These are phyloP conservation scores for Citrus glauca DNA, from an alignment of 345 rosid species.

Conservation along the genomic window DNA sequence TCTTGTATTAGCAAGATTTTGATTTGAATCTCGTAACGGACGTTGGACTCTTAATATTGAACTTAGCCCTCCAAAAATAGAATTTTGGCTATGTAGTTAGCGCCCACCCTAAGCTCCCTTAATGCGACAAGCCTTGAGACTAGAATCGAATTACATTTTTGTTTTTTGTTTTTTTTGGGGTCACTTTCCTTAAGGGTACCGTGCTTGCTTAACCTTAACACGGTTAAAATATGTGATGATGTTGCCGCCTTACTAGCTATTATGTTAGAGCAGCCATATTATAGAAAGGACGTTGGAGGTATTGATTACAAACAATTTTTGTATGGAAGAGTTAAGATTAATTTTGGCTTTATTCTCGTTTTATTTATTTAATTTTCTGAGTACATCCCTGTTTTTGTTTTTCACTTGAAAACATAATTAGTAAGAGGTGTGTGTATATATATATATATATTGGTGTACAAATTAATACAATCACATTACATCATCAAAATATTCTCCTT, in stretches of 20 bases:
- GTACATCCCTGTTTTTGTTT: background rate
- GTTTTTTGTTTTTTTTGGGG: background rate
- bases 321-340: background rate
- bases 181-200: background rate
- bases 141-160: background rate
- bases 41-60: background rate
- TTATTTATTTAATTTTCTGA: too few species aligned
- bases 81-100: background rate
- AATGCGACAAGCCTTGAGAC: background rate
- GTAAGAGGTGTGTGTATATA: too few species aligned
- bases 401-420: too few species aligned
- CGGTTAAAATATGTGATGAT: background rate
- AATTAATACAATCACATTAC: background rate
- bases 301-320: too few species aligned
- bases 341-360: background rate
- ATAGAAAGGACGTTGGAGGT: background rate
- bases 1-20: background rate
- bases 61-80: background rate
- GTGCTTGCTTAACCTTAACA: background rate
- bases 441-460: background rate
- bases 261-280: background rate
- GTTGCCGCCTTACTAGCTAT: background rate
- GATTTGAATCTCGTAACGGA: background rate
- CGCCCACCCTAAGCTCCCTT: background rate
- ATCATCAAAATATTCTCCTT: background rate